Percentiles rank a stretch among this genome's conserved stretches.
Conservation (phyloP, 139 green algal species). For the Chlamydomonas sphaeroides region DNA sequence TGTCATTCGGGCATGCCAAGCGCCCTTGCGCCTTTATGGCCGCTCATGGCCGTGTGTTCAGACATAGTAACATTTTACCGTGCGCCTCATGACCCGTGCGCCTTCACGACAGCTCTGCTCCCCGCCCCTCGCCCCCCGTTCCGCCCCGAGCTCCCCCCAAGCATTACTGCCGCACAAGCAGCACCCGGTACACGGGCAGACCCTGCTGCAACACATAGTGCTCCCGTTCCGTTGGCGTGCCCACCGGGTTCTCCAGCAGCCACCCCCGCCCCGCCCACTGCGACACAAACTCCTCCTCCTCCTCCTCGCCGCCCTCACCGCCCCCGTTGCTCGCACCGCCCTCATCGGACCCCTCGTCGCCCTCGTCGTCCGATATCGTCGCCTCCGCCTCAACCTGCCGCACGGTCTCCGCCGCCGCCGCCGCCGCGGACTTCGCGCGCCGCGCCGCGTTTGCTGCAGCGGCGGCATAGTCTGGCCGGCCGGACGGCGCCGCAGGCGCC, state of each 20-base stretch:
- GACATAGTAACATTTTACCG: too few relatives aligned
- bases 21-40: too few relatives aligned
- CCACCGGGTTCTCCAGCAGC: constrained; percentile 77
- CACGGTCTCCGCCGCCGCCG: background rate
- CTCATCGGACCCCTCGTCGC: background rate
- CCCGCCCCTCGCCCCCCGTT: too few relatives aligned
- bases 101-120: background rate
- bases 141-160: too few relatives aligned
- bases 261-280: constrained; percentile 65
- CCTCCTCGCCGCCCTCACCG: background rate
- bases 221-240: constrained; percentile 80
- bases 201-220: constrained; percentile 53
- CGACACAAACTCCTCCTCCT: background rate
- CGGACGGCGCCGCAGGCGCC: background rate
- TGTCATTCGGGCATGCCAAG: too few relatives aligned
- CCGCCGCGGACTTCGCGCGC: too few relatives aligned
- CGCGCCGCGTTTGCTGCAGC: too few relatives aligned
- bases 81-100: too few relatives aligned
- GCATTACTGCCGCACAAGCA: constrained; percentile 39
- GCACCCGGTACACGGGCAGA: constrained; percentile 52
- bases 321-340: background rate
- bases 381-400: background rate
- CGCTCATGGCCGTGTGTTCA: too few relatives aligned
- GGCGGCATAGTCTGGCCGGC: background rate
- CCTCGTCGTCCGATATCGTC: background rate